Base-by-base conservation (phyloP, 2,329 filamentous ascomycete genomes). In the Alternaria longipes region DNA sequence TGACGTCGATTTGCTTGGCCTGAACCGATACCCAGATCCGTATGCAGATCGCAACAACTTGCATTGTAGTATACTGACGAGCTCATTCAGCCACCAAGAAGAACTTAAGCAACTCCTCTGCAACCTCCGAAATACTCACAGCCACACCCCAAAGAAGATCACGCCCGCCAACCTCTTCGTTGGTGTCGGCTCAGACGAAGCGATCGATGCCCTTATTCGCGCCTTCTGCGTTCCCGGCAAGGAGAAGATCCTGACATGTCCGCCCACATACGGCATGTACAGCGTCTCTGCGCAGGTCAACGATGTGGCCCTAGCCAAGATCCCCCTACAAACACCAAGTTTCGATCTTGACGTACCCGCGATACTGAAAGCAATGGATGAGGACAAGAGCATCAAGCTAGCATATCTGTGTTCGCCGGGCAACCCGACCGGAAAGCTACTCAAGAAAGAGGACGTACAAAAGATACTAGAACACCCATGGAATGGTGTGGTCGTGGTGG, bases 191-290 rank as follows among this genome's bases (percentile, higher is more conserved):
- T 97, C 92, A 63, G 95, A 99, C 79, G 95, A 99, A 84, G 94
- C 93, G 65, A 97, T 99, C 76, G 95, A 99, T 81, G 93, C 92
- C 6, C 86, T 99, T 41, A 86, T 99, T 61, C 90, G 95, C 54
- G 95, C 92, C 80, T 99, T 99, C 83, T 99, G 95, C 81, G 83
- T 88, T 2, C 95, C 95, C 1, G 92, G 90, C 46, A 86, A 85
- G 67, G 95, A 99, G 81, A 93, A 91, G 76, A 96, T 99, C 76
- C 86, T 99, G 36, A 94, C 93, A 42, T 98, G 94, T 75, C 95
- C 95, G 18, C 95, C 95, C 1, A 99, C 95, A 0, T 99, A 99
- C 79, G 95, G 95, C 81, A 99, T 99, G 95, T 99, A 99, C 83
- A 85, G 88, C 47, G 95, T 99, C 18, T 96, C 92, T 7, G 95